Base-by-base conservation (phyloP, 768 basidiomycete species). In the Collybia mongolica region DNA sequence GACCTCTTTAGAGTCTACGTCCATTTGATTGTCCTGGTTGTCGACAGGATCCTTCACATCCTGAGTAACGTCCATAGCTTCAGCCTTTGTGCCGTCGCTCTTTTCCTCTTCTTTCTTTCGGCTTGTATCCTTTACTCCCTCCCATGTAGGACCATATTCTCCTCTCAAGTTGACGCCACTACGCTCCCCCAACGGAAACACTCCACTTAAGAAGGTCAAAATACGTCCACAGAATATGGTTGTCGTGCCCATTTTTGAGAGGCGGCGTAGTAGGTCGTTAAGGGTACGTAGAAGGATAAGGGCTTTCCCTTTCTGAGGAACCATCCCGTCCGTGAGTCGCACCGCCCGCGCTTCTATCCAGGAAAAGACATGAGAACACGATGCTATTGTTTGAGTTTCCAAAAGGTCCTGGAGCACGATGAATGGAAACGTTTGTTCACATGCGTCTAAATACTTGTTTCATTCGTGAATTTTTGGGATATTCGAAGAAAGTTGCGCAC, bases 141-240 rank as follows among this genome's bases (percentile, higher is more conserved):
- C 85, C 90, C 89, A 90, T 19, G 74, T 70, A 8, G 89, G 83
- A 0, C 91, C 84, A 64, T 87, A 92, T 68, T 95, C 90, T 50
- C 93, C 93, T 26, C 93, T 75, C 54, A 96, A 68, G 66, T 97
- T 97, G 28, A 96, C 93, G 26, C 93, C 92, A 64, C 91, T 93
- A 44, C 92, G 73, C 65, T 96, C 93, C 2, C 90, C 89, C 7
- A 97, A 67, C 5, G 91, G 89, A 63, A 93, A 96, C 1, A 92
- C 90, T 1, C 81, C 82, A 52, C 88, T 90, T 44, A 96, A 70
- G 65, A 95, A 94, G 1, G 88, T 87, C 63, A 93, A 73, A 62
- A 97, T 95, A 1, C 92, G 81, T 4, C 93, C 94, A 59, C 89
- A 91, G 67, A 97, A 92, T 57, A 87, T 81, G 18, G 91, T 92